Base-by-base conservation (phyloP, 345 rosid species). In the Brassica rapa region DNA sequence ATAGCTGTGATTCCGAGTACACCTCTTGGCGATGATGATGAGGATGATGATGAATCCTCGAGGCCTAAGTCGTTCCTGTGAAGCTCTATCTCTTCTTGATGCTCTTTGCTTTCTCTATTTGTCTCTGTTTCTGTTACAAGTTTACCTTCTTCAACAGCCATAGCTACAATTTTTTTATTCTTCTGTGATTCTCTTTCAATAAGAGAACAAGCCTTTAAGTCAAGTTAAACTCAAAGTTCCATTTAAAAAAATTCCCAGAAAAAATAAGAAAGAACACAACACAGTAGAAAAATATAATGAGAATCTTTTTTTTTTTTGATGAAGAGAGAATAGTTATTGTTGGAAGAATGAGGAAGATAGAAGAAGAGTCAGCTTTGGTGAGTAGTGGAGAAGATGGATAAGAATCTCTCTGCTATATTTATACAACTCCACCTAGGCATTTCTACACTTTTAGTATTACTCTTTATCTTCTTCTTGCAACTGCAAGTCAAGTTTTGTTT, bases 1-100 rank as follows among this genome's bases (percentile, higher is more conserved):
- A 73, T 75, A 37, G 62, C 61, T 2, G 84, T 83, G 27, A 69
- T 81, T 75, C 86, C 90, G n/a, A 89, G 71, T 0, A 88, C 91
- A 49, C 86, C 82, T 73, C 55, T 49, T 49, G 55, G 55, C 2
- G 53, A 37, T 9, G 90, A 84, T 37, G 93, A 14, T 12, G 91
- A 19, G 19, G 19, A 88, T 59, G n/a, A 68, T 21, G 92, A 85
- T 12, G 79, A 69, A 15, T 70, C 80, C 3, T 84, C 89, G 15
- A 72, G 70, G 2, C n/a, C 75, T 61, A 64, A 76, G 14, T 82
- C 85, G 66, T 30, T 63, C 24, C 67, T 55, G 16, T 80, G 71
- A 63, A 80, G 66, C 62, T 74, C 83, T 74, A 62, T 68, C 71
- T 77, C 71, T 69, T 77, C 71, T 69, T 21, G 66, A 6, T 46